Evolutionary conservation across 805 yeast genomes (phyloP).

Genomic region (Wickerhamiella sergipiensis): DNA sequence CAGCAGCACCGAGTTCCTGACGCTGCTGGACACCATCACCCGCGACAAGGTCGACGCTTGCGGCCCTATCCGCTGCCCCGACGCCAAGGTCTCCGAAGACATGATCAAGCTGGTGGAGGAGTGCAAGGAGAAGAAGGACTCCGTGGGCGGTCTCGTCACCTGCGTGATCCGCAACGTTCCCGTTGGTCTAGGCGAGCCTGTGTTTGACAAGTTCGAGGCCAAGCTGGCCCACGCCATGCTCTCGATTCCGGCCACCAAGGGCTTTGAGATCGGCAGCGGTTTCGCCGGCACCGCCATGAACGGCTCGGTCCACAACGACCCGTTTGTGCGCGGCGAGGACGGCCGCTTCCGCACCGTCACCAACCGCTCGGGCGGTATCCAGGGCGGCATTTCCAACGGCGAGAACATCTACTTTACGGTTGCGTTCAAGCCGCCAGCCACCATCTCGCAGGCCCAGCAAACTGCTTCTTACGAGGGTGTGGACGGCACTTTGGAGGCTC

Average conservation of each 20-base stretch:
- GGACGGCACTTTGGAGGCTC: slow-evolving; percentile 79
- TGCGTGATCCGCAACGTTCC: slow-evolving; percentile 94
- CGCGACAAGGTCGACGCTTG: slow-evolving; percentile 77
- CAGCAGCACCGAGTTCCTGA: slow-evolving; percentile 46
- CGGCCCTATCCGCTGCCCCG: slow-evolving; percentile 94
- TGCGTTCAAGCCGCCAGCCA: slow-evolving; percentile 97
- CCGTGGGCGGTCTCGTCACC: slow-evolving; percentile 96
- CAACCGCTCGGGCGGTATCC: slow-evolving; percentile 92
- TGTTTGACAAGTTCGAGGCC: slow-evolving; percentile 94
- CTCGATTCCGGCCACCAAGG: slow-evolving; percentile 95
- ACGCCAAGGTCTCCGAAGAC: slow-evolving; percentile 46
- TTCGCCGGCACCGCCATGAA: slow-evolving; percentile 79
- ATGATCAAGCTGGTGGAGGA: slow-evolving; percentile 83
- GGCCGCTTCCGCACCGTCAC: slow-evolving; percentile 71
- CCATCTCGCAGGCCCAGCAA: slow-evolving; percentile 83
- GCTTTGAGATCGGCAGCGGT: slow-evolving; percentile 96
- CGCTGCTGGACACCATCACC: slow-evolving; percentile 59
- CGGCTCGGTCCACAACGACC: slow-evolving; percentile 90
- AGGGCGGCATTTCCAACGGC: slow-evolving; percentile 96
- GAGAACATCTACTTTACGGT: slow-evolving; percentile 88
- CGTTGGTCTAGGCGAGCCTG: slow-evolving; percentile 94
- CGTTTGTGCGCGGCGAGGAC: slow-evolving; percentile 50
- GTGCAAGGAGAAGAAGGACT: slow-evolving; percentile 74
- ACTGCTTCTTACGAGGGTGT: slow-evolving; percentile 84
- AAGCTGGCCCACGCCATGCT: slow-evolving; percentile 94